Evolutionary conservation across 305 asterid species (phyloP).

Genomic region (Fraxinus angustifolia): DNA sequence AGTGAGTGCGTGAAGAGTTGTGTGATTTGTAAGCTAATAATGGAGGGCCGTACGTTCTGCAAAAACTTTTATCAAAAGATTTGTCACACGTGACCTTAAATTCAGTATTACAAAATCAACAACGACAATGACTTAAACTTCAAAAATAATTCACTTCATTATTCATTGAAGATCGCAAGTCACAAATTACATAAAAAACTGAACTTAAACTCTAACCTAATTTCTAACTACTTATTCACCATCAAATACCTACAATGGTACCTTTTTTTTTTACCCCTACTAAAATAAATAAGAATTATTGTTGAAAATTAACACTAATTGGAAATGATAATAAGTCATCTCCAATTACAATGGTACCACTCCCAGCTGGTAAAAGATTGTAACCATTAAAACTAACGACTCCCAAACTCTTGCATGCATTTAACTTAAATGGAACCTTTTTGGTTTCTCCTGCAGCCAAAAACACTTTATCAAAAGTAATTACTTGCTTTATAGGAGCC

Average conservation of each 20-base stretch:
- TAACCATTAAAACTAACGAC: conserved; percentile 27
- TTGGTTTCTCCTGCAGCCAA: conserved; percentile 5
- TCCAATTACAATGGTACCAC: conserved; percentile 27
- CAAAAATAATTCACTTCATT: neutral
- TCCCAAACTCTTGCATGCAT: conserved; percentile 32
- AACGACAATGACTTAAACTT: neutral
- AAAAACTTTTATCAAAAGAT: neutral
- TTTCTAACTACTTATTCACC: neutral
- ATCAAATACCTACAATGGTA: neutral
- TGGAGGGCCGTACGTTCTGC: neutral
- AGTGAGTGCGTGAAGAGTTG: conserved; percentile 3
- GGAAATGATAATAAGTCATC: conserved; percentile 21
- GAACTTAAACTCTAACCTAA: neutral
- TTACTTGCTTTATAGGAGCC: conserved; percentile 26
- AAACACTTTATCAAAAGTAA: conserved; percentile 27
- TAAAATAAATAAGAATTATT: neutral
- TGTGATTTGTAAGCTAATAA: neutral
- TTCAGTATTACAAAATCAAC: neutral
- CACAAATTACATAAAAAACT: neutral
- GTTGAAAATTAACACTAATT: conserved; percentile 16
- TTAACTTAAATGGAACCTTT: conserved; percentile 20
- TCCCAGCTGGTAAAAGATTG: conserved; percentile 30
- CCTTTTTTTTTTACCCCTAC: neutral
- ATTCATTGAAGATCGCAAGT: neutral
- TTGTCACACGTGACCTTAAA: neutral